Percentiles rank a stretch among this genome's conserved stretches.
phyloP scores from a whole-genome alignment of 768 basidiomycete species.

The Amanita polypyramis region DNA sequence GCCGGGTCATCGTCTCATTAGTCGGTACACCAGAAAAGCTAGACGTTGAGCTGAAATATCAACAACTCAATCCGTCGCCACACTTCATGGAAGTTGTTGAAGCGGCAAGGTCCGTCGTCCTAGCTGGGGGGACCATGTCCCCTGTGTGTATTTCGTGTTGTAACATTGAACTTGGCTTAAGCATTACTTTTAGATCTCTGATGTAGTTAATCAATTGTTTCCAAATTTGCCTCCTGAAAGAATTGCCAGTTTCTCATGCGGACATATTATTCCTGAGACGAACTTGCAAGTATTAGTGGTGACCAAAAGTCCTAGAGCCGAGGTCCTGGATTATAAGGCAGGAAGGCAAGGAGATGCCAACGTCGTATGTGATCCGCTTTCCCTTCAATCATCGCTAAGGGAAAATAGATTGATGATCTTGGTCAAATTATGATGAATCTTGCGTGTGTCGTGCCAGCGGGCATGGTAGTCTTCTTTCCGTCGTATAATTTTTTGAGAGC shows the following conservation, averaged over 20 bases:
- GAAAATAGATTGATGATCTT: constrained; percentile 62
- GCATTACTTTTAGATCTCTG: constrained; percentile 59
- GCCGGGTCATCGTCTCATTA: constrained; percentile 57
- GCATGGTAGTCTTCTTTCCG: constrained; percentile 90
- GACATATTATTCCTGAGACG: constrained; percentile 78
- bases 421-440: constrained; percentile 81
- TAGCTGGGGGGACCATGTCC: constrained; percentile 98
- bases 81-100: constrained; percentile 80
- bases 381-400: constrained; percentile 1
- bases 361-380: constrained; percentile 35
- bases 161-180: background rate
- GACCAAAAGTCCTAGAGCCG: constrained; percentile 63
- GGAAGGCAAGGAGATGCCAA: constrained; percentile 54
- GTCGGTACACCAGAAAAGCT: constrained; percentile 25
- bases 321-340: constrained; percentile 73
- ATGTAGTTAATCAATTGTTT: constrained; percentile 77
- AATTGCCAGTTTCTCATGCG: constrained; percentile 79
- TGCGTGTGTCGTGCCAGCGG: constrained; percentile 66
- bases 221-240: constrained; percentile 46
- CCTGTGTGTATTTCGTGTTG: constrained; percentile 46
- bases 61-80: constrained; percentile 85
- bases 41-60: constrained; percentile 72
- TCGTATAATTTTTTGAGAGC: constrained; percentile 76
- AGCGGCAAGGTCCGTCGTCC: constrained; percentile 69
- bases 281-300: constrained; percentile 73